A percentile compares a stretch with the other conserved stretches of the same genome.
These are phyloP conservation scores for Capsicum baccatum DNA, from an alignment of 257 asterid genomes.

Conservation along the genomic window DNA sequence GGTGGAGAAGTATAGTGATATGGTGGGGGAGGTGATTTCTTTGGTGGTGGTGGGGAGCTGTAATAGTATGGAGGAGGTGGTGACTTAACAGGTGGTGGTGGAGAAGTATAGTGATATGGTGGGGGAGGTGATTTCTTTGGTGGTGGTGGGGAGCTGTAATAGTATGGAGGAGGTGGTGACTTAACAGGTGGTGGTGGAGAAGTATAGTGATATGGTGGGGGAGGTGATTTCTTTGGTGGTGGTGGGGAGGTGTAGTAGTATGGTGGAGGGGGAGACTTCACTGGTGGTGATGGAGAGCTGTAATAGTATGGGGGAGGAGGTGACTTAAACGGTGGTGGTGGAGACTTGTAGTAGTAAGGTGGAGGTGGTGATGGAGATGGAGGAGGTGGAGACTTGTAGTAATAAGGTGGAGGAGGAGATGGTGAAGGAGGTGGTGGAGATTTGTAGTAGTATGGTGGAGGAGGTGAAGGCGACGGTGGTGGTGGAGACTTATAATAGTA, in stretches of 20 bases:
- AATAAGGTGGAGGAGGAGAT: not conserved
- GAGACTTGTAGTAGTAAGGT: not conserved
- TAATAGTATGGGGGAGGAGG: not conserved
- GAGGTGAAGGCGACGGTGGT: not conserved
- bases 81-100: not conserved
- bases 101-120: conserved; percentile 25
- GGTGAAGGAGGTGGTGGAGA: not conserved
- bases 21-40: not conserved
- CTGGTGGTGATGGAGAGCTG: not conserved
- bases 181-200: conserved; percentile 2
- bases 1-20: conserved; percentile 13
- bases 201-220: not conserved
- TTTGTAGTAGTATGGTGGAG: not conserved
- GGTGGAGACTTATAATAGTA: not conserved
- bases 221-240: conserved; percentile 37
- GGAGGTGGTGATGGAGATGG: not conserved
- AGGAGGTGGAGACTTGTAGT: conserved; percentile 4
- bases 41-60: conserved; percentile 25
- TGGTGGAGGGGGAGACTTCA: not conserved
- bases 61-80: not conserved
- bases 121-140: conserved; percentile 36
- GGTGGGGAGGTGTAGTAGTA: conserved; percentile 46
- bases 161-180: conserved; percentile 35
- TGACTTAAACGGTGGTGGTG: fast-evolving
- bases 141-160: conserved; percentile 50